Percentiles rank a stretch among this genome's conserved stretches.
Evolutionary conservation across 148 eudicot species (phyloP).

Genomic region (Camellia granthamiana): DNA sequence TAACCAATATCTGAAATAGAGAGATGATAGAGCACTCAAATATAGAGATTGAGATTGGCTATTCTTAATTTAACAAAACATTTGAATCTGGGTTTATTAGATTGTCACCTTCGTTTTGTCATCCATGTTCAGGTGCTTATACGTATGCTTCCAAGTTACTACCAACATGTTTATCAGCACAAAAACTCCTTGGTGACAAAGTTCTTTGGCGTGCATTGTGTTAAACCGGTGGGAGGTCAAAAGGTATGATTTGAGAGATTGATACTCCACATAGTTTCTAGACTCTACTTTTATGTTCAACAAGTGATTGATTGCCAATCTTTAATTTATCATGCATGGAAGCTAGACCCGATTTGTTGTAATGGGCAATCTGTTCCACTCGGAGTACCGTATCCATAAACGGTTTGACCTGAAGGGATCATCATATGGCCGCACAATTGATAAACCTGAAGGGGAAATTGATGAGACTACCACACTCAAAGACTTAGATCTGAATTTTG

Average conservation of each 20-base stretch:
- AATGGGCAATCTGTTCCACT: constrained; percentile 43
- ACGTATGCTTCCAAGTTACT: constrained; percentile 77
- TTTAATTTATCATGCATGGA: neutral
- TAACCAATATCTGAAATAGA: neutral
- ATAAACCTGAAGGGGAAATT: constrained; percentile 38
- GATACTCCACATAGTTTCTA: neutral
- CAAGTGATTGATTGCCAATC: neutral
- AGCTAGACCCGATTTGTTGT: constrained; percentile 45
- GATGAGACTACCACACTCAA: constrained; percentile 43
- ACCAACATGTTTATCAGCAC: constrained; percentile 54
- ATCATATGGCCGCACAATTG: constrained; percentile 40
- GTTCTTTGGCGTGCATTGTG: constrained; percentile 76
- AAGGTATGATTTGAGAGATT: constrained; percentile 26
- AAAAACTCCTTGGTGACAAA: constrained; percentile 68
- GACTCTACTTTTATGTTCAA: neutral
- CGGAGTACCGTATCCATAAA: constrained; percentile 37
- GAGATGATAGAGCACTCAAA: neutral
- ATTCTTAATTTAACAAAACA: neutral
- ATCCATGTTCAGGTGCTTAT: constrained; percentile 51
- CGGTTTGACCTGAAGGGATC: constrained; percentile 50
- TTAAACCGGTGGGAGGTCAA: constrained; percentile 55
- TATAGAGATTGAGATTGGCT: neutral
- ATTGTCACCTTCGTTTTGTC: neutral
- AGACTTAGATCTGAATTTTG: constrained; percentile 44
- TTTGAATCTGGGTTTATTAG: neutral